These are phyloP conservation scores for Guillardia theta DNA, from an alignment of 78 protist genomes.

Conservation along the genomic window DNA sequence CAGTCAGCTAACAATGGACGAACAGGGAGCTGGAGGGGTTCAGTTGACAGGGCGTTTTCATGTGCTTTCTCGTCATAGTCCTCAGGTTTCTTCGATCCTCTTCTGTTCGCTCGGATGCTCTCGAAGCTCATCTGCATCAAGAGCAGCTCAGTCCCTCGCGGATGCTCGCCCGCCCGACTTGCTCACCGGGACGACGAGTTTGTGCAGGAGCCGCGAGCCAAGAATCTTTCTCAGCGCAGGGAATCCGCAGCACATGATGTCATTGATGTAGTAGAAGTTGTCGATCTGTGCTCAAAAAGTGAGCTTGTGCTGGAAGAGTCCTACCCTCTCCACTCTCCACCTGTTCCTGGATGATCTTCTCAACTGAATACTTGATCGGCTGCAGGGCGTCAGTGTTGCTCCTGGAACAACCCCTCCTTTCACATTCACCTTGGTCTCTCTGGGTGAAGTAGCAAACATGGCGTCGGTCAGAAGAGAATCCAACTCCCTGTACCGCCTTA, in stretches of 20 bases:
- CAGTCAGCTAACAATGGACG: too few relatives aligned
- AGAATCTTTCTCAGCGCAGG: not conserved
- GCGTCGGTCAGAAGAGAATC: not conserved
- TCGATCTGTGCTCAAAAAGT: not conserved
- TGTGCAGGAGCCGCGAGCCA: not conserved
- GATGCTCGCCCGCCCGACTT: not conserved
- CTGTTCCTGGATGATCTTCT: not conserved
- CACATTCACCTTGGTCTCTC: not conserved
- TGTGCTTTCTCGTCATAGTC: not conserved
- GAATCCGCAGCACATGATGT: not conserved
- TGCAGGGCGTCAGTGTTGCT: not conserved
- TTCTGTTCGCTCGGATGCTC: not conserved
- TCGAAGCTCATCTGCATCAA: not conserved
- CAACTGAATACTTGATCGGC: not conserved
- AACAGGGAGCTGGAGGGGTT: too few relatives aligned
- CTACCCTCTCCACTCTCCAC: not conserved
- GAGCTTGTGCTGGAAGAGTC: not conserved
- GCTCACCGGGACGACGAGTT: too few relatives aligned
- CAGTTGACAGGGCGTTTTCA: not conserved
- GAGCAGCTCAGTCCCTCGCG: too few relatives aligned
- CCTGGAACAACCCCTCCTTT: not conserved
- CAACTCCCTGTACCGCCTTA: not conserved
- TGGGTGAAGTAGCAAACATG: not conserved
- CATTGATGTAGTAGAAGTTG: constrained; percentile 37
- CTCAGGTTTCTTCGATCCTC: not conserved